Percentiles rank a stretch among this genome's conserved stretches.
These are phyloP conservation scores for Exophiala viscosa DNA, from an alignment of 2,329 filamentous ascomycete genomes.

Conservation along the genomic window DNA sequence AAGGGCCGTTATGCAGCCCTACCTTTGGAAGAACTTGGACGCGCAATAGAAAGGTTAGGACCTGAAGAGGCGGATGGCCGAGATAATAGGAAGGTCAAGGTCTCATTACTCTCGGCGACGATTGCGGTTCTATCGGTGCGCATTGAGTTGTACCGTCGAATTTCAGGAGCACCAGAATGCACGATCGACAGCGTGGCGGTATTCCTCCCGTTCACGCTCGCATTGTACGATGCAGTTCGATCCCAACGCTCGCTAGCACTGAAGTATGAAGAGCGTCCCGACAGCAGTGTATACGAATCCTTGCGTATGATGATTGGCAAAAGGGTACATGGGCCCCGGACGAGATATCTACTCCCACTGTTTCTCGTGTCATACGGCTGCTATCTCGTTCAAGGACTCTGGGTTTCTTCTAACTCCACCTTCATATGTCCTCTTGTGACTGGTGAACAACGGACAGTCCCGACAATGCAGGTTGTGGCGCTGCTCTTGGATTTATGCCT, in stretches of 20 bases:
- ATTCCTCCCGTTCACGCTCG: slow-evolving; percentile 40
- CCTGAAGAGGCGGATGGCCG: neutral
- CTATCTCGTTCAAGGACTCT: slow-evolving; percentile 35
- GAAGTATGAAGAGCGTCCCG: slow-evolving; percentile 20
- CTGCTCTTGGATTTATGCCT: slow-evolving; percentile 42
- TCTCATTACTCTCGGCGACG: slow-evolving; percentile 24
- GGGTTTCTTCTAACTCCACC: slow-evolving; percentile 40
- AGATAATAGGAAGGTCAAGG: slow-evolving; percentile 16
- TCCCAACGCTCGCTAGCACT: slow-evolving; percentile 30
- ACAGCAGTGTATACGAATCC: slow-evolving; percentile 22
- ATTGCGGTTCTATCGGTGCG: slow-evolving; percentile 31
- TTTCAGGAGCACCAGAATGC: slow-evolving; percentile 44
- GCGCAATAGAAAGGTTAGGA: slow-evolving; percentile 9
- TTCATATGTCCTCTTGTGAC: slow-evolving; percentile 48
- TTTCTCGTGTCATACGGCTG: slow-evolving; percentile 39
- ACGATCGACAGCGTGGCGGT: slow-evolving; percentile 29
- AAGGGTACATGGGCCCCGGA: slow-evolving; percentile 34
- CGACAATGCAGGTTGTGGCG: slow-evolving; percentile 37
- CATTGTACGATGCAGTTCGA: slow-evolving; percentile 41
- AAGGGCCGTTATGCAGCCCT: slow-evolving; percentile 12
- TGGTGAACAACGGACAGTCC: slow-evolving; percentile 34
- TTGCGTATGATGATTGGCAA: slow-evolving; percentile 20
- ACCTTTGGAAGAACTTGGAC: slow-evolving; percentile 16
- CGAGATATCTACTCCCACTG: slow-evolving; percentile 39
- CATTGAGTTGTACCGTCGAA: slow-evolving; percentile 40